Conservation (phyloP, 495 filamentous ascomycete genomes). For the Penicillium ucsense region DNA sequence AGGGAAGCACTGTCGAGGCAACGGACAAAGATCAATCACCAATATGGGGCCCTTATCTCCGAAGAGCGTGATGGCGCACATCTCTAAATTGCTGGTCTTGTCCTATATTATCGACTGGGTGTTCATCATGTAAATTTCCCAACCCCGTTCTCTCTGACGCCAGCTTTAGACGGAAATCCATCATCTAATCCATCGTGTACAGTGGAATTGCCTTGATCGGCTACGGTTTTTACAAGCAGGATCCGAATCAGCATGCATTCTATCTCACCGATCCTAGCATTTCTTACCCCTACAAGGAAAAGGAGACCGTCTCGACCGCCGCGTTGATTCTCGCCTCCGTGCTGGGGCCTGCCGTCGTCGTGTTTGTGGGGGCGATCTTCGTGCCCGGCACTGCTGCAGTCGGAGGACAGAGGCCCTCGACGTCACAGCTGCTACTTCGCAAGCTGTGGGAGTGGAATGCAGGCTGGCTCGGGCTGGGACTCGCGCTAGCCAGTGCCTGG, state of each 20-base stretch:
- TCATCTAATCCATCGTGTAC: not conserved
- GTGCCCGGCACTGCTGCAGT: constrained; percentile 33
- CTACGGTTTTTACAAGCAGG: constrained; percentile 28
- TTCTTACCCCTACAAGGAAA: constrained; percentile 42
- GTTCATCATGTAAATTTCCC: constrained; percentile 35
- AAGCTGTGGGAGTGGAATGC: constrained; percentile 54
- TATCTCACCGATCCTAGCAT: constrained; percentile 46
- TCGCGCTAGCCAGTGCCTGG: constrained; percentile 45
- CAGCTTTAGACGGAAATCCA: not conserved
- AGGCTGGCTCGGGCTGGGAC: constrained; percentile 52
- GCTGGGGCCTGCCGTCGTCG: constrained; percentile 44
- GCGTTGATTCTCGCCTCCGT: constrained; percentile 42
- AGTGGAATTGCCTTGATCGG: constrained; percentile 40
- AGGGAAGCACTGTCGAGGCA: no score
- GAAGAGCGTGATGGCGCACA: constrained; percentile 4
- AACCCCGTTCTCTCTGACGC: not conserved
- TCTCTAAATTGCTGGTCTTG: constrained; percentile 31
- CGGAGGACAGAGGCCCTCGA: constrained; percentile 12
- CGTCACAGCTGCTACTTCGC: constrained; percentile 16
- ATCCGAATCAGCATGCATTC: constrained; percentile 37
- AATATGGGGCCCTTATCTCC: not conserved
- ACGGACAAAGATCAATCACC: no score
- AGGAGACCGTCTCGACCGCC: constrained; percentile 46
- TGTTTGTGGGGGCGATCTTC: constrained; percentile 38
- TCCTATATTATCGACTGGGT: constrained; percentile 48